Percentiles rank a stretch among this genome's conserved stretches.
These are phyloP conservation scores for Uronychia binucleata DNA, from an alignment of 73 alveolate species.

Conservation along the genomic window DNA sequence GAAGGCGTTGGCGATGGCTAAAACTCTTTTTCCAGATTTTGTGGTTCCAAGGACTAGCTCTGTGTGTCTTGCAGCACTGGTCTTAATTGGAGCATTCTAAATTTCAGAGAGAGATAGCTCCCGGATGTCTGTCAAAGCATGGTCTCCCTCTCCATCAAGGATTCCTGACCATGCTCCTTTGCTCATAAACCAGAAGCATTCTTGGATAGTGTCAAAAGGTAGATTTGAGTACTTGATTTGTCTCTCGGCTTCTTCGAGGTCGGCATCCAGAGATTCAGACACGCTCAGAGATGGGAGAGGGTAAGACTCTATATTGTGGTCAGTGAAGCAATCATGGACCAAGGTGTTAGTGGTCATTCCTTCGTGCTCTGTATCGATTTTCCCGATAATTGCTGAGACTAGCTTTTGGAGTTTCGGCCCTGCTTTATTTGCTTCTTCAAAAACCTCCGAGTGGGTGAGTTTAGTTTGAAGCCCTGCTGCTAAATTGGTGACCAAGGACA, in stretches of 20 bases:
- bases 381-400: conserved; percentile 1
- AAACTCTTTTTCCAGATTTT: conserved; percentile 8
- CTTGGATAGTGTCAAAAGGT: not conserved
- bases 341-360: not conserved
- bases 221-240: not conserved
- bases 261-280: too few species aligned
- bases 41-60: conserved; percentile 19
- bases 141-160: not conserved
- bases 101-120: not conserved
- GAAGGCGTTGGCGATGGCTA: not conserved
- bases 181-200: conserved; percentile 17
- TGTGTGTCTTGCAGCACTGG: conserved; percentile 17
- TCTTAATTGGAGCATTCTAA: not conserved
- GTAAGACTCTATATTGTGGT: not conserved
- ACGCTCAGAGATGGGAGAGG: not conserved
- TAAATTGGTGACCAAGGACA: conserved; percentile 23
- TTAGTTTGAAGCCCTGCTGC: conserved; percentile 34
- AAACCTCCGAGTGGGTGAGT: conserved; percentile 6
- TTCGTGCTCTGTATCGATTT: conserved; percentile 15
- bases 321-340: not conserved
- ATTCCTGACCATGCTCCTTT: not conserved
- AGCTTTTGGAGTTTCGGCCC: conserved; percentile 19
- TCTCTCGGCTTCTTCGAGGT: not conserved
- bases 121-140: conserved; percentile 7
- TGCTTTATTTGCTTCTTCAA: conserved; percentile 17